Conservation (phyloP, 805 yeast genomes). For the Ogataea glucozyma region DNA sequence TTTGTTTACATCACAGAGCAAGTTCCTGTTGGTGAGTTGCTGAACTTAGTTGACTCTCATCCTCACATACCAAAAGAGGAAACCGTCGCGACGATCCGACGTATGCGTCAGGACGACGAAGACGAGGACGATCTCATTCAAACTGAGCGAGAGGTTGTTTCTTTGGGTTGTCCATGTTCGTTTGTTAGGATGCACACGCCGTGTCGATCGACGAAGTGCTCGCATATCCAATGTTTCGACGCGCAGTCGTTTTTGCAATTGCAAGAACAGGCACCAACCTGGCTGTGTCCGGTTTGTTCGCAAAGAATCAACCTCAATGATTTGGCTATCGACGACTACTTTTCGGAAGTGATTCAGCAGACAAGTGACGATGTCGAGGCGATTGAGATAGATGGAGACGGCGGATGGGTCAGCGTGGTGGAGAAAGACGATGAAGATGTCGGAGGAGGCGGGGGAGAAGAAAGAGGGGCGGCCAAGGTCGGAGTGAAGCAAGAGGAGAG, state of each 20-base stretch:
- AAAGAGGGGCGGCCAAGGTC: not conserved
- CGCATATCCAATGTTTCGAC: conserved; percentile 88
- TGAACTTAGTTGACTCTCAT: conserved; percentile 42
- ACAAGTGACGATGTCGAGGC: conserved; percentile 60
- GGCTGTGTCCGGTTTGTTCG: conserved; percentile 88
- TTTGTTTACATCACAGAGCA: conserved; percentile 61
- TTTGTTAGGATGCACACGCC: conserved; percentile 72
- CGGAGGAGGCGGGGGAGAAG: not conserved
- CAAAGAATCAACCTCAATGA: conserved; percentile 51
- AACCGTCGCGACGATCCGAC: conserved; percentile 39
- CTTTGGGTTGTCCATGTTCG: conserved; percentile 79
- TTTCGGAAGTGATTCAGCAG: conserved; percentile 55
- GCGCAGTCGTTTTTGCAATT: conserved; percentile 69
- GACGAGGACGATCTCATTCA: conserved; percentile 82
- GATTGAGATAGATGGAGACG: conserved; percentile 69
- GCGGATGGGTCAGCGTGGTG: conserved; percentile 58
- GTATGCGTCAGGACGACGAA: conserved; percentile 42
- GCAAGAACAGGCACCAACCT: conserved; percentile 77
- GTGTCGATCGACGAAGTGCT: conserved; percentile 65
- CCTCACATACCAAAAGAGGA: conserved; percentile 53
- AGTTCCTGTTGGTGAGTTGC: conserved; percentile 42
- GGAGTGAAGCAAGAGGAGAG: conserved; percentile 1
- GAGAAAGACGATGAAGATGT: conserved; percentile 1
- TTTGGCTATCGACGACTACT: conserved; percentile 73
- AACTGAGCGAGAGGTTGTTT: conserved; percentile 57